A percentile compares a stretch with the other conserved stretches of the same genome.
Evolutionary conservation across 2,329 filamentous ascomycete species (phyloP).

Genomic region (Trichoderma asperellum): DNA sequence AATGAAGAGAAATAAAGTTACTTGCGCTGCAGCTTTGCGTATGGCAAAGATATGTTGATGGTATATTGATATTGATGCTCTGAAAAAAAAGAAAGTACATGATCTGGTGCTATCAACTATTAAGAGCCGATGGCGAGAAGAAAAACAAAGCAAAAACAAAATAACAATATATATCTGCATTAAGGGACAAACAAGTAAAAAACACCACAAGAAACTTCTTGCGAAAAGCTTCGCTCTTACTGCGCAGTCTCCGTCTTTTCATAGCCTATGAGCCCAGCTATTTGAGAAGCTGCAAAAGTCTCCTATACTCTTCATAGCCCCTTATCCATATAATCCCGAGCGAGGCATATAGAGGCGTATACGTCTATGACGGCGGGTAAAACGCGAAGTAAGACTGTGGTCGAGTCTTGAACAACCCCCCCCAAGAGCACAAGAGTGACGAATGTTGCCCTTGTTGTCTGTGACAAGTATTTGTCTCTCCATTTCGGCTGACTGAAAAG

Average conservation of each 20-base stretch:
- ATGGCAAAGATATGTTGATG: background rate
- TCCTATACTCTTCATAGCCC: background rate
- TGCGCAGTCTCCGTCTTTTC: background rate
- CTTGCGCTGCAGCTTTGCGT: background rate
- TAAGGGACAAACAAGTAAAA: background rate
- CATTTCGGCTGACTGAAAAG: constrained; percentile 23
- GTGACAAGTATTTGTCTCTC: constrained; percentile 22
- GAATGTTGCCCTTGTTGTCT: background rate
- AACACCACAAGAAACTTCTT: background rate
- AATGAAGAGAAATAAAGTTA: background rate
- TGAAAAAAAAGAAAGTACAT: background rate
- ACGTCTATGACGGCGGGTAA: constrained; percentile 21
- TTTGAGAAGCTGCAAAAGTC: background rate
- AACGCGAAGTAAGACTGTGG: constrained; percentile 24
- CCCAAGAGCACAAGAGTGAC: constrained; percentile 9
- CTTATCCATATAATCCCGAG: constrained; percentile 49
- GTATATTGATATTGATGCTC: background rate
- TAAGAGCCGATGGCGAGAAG: background rate
- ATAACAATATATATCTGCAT: background rate
- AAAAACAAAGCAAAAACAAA: background rate
- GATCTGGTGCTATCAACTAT: too few species aligned
- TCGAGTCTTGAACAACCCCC: constrained; percentile 9
- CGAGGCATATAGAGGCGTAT: constrained; percentile 19
- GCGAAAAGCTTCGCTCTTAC: constrained; percentile 70
- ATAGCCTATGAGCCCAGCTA: background rate